phyloP scores from a whole-genome alignment of 2,329 filamentous ascomycete species.

The Alternaria arbusti region DNA sequence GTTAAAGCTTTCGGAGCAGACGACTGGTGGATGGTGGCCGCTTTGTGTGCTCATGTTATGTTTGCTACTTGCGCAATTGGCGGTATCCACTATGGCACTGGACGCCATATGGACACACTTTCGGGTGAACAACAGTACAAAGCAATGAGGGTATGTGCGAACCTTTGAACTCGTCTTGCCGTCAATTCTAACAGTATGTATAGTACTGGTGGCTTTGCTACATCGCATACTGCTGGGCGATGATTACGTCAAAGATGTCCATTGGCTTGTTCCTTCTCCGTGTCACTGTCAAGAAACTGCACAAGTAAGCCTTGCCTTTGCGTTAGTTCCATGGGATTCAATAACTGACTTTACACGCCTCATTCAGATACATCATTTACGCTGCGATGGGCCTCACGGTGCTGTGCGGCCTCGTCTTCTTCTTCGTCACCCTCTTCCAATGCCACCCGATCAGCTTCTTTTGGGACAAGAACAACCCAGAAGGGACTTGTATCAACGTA shows the following conservation, averaged over 20 bases:
- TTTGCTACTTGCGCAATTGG: conserved; percentile 40
- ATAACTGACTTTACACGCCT: background rate
- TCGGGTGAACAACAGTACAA: conserved; percentile 28
- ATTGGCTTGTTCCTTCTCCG: conserved; percentile 46
- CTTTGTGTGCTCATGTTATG: conserved; percentile 36
- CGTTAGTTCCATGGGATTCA: background rate
- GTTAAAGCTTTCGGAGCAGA: conserved; percentile 49
- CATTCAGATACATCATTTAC: conserved; percentile 44
- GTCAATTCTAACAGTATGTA: background rate
- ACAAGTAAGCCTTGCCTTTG: conserved; percentile 15
- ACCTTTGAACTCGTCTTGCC: background rate
- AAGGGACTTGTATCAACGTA: conserved; percentile 52
- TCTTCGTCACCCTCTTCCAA: conserved; percentile 59
- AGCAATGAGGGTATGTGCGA: conserved; percentile 35
- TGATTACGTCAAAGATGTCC: conserved; percentile 43
- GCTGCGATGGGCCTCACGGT: conserved; percentile 43
- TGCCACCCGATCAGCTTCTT: conserved; percentile 59
- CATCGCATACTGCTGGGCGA: conserved; percentile 39
- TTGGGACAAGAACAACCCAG: conserved; percentile 52
- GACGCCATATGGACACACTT: conserved; percentile 37
- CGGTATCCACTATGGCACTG: conserved; percentile 42
- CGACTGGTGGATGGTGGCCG: conserved; percentile 42
- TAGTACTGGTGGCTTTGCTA: conserved; percentile 48
- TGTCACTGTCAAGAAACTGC: conserved; percentile 35
- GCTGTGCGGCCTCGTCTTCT: conserved; percentile 50